phyloP scores from a whole-genome alignment of 331 rosid genomes.

The Prunus yedoensis region DNA sequence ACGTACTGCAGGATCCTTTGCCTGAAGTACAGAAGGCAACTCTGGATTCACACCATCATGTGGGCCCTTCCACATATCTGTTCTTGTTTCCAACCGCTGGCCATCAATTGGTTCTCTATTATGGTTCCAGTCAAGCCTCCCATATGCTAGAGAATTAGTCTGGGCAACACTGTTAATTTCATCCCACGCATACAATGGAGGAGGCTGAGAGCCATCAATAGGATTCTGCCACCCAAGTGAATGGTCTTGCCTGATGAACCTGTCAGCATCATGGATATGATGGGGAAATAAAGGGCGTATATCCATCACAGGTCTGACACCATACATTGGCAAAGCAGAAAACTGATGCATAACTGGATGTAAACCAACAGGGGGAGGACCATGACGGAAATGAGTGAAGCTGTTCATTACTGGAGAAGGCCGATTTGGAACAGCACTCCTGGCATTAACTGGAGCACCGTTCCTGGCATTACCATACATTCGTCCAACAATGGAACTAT shows the following conservation, averaged over 20 bases:
- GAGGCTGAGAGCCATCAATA: not conserved
- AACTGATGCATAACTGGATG: not conserved
- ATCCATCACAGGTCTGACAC: not conserved
- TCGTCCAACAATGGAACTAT: not conserved
- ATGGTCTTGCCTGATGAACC: not conserved
- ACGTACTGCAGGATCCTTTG: not conserved
- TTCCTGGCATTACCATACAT: not conserved
- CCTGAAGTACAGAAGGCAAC: not conserved
- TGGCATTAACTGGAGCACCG: not conserved
- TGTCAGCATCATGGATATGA: not conserved
- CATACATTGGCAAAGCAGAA: not conserved
- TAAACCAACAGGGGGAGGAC: not conserved
- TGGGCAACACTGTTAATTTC: not conserved
- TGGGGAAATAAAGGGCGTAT: not conserved
- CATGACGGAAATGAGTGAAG: conserved; percentile 1
- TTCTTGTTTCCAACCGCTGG: not conserved
- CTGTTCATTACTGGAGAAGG: not conserved
- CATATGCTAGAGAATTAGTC: not conserved
- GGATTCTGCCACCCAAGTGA: not conserved
- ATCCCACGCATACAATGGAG: not conserved
- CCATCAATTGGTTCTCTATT: not conserved
- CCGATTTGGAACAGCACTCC: not conserved
- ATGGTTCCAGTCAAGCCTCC: not conserved
- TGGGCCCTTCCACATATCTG: not conserved
- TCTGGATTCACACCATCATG: not conserved